phyloP scores from a whole-genome alignment of 257 asterid genomes.

The Ophiorrhiza pumila region DNA sequence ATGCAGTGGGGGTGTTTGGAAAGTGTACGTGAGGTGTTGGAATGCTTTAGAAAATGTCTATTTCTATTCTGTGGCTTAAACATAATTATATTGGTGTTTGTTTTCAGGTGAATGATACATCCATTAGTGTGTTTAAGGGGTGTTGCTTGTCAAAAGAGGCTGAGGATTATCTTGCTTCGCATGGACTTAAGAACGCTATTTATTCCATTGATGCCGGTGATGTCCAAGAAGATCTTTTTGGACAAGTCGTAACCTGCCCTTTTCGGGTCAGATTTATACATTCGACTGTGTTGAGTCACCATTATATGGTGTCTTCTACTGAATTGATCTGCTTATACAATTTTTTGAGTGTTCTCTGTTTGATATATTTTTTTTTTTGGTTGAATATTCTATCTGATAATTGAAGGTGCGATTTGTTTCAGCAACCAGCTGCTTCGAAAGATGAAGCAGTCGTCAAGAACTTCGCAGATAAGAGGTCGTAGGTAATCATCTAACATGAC shows the following conservation, averaged over 20 bases:
- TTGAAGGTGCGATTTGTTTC: conserved; percentile 26
- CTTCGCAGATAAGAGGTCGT: conserved; percentile 51
- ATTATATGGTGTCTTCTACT: conserved; percentile 13
- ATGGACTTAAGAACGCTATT: conserved; percentile 76
- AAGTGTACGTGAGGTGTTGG: neutral
- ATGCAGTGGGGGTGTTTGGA: neutral
- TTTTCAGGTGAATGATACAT: conserved; percentile 58
- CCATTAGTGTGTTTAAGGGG: conserved; percentile 74
- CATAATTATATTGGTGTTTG: neutral
- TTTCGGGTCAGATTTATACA: conserved; percentile 59
- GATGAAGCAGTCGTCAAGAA: conserved; percentile 55
- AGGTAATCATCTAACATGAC: conserved; percentile 35
- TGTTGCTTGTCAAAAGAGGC: conserved; percentile 67
- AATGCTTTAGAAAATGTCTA: neutral
- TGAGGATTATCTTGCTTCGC: conserved; percentile 73
- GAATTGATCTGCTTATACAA: neutral
- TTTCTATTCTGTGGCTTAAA: neutral
- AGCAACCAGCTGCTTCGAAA: conserved; percentile 73
- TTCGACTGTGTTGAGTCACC: too few species aligned
- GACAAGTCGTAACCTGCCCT: conserved; percentile 70
- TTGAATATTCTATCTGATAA: conserved; percentile 8
- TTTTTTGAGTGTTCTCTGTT: neutral
- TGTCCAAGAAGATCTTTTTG: conserved; percentile 78
- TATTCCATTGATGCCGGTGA: conserved; percentile 53
- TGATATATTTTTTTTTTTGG: neutral